These are phyloP conservation scores for Ramularia endophylla DNA, from an alignment of 2,329 filamentous ascomycete genomes.

Conservation along the genomic window DNA sequence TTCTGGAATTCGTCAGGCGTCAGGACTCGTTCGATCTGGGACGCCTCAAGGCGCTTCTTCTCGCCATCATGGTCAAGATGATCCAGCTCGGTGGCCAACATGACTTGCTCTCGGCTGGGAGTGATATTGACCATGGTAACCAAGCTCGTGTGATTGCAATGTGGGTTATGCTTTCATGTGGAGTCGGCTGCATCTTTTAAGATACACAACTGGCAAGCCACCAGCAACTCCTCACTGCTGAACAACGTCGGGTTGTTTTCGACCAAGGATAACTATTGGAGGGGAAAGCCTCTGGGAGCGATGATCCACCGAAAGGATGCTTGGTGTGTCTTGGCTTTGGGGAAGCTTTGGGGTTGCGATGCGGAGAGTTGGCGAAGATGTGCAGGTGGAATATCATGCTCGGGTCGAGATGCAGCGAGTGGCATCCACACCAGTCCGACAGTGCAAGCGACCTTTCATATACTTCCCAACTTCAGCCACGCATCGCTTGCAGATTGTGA, in stretches of 20 bases:
- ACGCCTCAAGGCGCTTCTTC: constrained; percentile 10
- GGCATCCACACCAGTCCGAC: too few species aligned
- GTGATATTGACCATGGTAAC: constrained; percentile 8
- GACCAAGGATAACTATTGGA: constrained; percentile 9
- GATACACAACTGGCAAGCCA: neutral
- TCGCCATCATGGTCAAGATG: constrained; percentile 1
- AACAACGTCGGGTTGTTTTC: neutral
- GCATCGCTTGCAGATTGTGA: neutral
- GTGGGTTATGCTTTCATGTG: neutral
- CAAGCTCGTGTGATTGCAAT: constrained; percentile 1
- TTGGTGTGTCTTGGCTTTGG: neutral
- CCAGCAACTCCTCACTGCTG: too few species aligned
- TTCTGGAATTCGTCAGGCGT: constrained; percentile 42
- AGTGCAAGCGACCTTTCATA: too few species aligned
- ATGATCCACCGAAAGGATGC: constrained; percentile 2
- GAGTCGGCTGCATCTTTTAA: neutral
- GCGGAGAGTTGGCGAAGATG: neutral
- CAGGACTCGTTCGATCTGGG: constrained; percentile 45
- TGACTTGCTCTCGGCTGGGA: constrained; percentile 8
- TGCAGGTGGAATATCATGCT: neutral
- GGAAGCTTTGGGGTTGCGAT: neutral
- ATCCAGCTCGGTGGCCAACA: constrained; percentile 2
- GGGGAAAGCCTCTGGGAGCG: neutral
- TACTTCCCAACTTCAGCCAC: too few species aligned
- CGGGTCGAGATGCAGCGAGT: too few species aligned